Percentiles rank a stretch among this genome's conserved stretches.
Evolutionary conservation across 306 rosid genomes (phyloP).

Genomic region (Quercus gilva): DNA sequence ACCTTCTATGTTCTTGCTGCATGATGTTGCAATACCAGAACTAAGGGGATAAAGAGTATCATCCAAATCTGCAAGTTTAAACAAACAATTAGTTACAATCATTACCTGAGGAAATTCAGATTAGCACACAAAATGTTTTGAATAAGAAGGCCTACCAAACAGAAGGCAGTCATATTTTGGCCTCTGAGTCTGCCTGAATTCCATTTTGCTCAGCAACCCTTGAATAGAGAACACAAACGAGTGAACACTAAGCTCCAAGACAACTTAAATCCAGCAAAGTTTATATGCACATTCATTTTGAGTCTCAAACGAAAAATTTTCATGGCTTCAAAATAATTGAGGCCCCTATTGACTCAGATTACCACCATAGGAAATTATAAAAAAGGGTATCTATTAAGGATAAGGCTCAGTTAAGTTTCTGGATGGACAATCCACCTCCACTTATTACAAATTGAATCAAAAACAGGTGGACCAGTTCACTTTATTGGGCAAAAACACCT

Average conservation of each 20-base stretch:
- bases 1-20: constrained; percentile 82
- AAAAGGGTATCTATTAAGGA: constrained; percentile 17
- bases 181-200: constrained; percentile 64
- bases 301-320: constrained; percentile 23
- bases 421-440: constrained; percentile 47
- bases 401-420: constrained; percentile 35
- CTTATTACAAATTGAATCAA: constrained; percentile 19
- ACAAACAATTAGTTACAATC: constrained; percentile 13
- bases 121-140: constrained; percentile 1
- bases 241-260: constrained; percentile 30
- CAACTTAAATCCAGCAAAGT: constrained; percentile 22
- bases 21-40: constrained; percentile 64
- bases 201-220: constrained; percentile 63
- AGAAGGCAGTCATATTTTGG: constrained; percentile 85
- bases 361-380: constrained; percentile 22
- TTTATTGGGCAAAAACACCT: constrained; percentile 17
- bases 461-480: constrained; percentile 20
- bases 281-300: constrained; percentile 31
- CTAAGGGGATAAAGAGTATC: constrained; percentile 88
- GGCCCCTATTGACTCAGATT: constrained; percentile 39
- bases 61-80: constrained; percentile 66
- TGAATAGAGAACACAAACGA: constrained; percentile 16
- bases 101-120: constrained; percentile 12
- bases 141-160: constrained; percentile 54
- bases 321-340: constrained; percentile 23